phyloP scores from a whole-genome alignment of 352 stramenopile species.

The Phytophthora sansomeana region DNA sequence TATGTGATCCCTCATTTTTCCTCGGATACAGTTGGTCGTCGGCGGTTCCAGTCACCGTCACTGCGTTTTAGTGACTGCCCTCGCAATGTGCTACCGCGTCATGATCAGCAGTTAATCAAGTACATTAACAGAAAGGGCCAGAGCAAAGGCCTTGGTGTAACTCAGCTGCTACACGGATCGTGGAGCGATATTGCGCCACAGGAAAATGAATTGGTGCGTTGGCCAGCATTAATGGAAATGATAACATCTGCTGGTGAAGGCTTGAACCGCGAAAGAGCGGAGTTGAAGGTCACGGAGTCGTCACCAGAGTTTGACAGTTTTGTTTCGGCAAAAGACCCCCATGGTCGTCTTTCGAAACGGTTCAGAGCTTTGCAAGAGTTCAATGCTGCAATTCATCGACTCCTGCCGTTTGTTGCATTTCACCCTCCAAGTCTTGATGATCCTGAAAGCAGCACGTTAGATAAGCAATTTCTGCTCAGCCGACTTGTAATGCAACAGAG shows the following conservation, averaged over 20 bases:
- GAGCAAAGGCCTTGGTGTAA: constrained; percentile 54
- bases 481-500: constrained; percentile 55
- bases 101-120: constrained; percentile 77
- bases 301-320: not conserved
- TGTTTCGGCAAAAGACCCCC: constrained; percentile 14
- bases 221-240: constrained; percentile 74
- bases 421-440: constrained; percentile 19
- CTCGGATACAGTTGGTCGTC: constrained; percentile 52
- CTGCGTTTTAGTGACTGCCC: constrained; percentile 31
- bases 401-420: constrained; percentile 67
- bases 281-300: constrained; percentile 5
- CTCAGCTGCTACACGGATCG: constrained; percentile 55
- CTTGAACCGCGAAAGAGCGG: constrained; percentile 7
- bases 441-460: not conserved
- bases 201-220: constrained; percentile 70
- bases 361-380: constrained; percentile 85
- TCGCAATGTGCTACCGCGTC: constrained; percentile 34
- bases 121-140: constrained; percentile 76
- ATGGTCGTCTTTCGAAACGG: constrained; percentile 60
- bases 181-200: constrained; percentile 74
- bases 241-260: constrained; percentile 37
- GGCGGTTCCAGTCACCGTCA: constrained; percentile 52
- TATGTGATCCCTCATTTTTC: constrained; percentile 81
- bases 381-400: constrained; percentile 63
- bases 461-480: constrained; percentile 36